phyloP scores from a whole-genome alignment of 805 yeast species.

The Grigorovia yakushimaensis region DNA sequence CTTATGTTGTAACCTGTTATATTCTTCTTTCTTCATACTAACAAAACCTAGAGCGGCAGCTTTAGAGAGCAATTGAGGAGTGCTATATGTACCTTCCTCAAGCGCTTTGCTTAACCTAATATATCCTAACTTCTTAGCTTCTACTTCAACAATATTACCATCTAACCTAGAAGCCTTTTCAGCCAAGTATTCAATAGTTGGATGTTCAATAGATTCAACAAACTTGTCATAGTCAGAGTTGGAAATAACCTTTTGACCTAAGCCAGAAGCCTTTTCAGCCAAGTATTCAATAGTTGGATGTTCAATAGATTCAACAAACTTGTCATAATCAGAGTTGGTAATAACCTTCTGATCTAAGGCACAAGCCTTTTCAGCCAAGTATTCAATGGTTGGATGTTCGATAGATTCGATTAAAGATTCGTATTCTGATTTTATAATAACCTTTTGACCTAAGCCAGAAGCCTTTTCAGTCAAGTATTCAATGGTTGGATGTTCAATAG shows the following conservation, averaged over 20 bases:
- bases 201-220: too few species aligned
- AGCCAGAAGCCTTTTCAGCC: too few species aligned
- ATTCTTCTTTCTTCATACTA: conserved; percentile 1
- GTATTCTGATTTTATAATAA: not conserved
- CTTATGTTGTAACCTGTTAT: not conserved
- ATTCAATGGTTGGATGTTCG: conserved; percentile 11
- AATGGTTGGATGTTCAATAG: not conserved
- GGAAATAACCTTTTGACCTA: too few species aligned
- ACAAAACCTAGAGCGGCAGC: conserved; percentile 4
- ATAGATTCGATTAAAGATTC: not conserved
- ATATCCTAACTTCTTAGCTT: conserved; percentile 3
- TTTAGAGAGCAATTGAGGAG: conserved; percentile 5
- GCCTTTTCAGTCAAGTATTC: conserved; percentile 10
- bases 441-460: not conserved
- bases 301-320: not conserved
- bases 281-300: too few species aligned
- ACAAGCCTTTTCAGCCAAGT: conserved; percentile 3
- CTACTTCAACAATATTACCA: too few species aligned
- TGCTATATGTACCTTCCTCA: not conserved
- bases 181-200: too few species aligned
- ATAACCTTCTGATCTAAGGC: conserved; percentile 3
- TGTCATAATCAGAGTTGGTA: conserved; percentile 2
- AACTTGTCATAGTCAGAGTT: too few species aligned
- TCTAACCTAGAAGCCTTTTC: too few species aligned
- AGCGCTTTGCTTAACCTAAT: conserved; percentile 7